Conservation (phyloP, 805 yeast species). For the Dipodascus albidus region DNA sequence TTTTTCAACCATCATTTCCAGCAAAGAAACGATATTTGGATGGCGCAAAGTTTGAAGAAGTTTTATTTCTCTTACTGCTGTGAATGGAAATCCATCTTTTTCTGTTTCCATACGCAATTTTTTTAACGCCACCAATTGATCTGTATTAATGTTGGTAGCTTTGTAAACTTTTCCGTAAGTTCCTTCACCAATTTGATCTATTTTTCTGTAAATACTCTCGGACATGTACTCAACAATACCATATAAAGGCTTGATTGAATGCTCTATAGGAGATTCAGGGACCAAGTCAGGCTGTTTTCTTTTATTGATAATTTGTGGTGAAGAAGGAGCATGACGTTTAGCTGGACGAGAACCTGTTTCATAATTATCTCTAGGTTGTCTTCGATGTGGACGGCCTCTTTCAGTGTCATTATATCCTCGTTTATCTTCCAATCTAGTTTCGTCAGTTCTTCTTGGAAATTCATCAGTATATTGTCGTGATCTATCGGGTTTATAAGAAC, state of each 20-base stretch:
- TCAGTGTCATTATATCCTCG: background rate
- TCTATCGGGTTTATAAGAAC: background rate
- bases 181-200: constrained; percentile 95
- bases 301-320: background rate
- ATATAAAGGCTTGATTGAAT: background rate
- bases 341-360: background rate
- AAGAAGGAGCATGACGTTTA: background rate
- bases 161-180: constrained; percentile 95
- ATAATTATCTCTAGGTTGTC: background rate
- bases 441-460: background rate
- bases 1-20: constrained; percentile 82
- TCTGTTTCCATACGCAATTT: constrained; percentile 74
- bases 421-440: background rate
- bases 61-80: constrained; percentile 86
- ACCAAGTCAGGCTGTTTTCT: background rate
- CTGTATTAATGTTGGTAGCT: constrained; percentile 60
- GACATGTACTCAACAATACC: background rate
- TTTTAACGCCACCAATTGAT: constrained; percentile 75
- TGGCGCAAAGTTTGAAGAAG: constrained; percentile 75
- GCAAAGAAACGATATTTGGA: constrained; percentile 64
- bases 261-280: background rate
- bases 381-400: background rate
- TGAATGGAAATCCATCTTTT: constrained; percentile 91
- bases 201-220: constrained; percentile 46
- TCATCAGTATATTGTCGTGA: background rate